Conservation (phyloP, 2,329 filamentous ascomycete species). For the Sarocladium oryzae region DNA sequence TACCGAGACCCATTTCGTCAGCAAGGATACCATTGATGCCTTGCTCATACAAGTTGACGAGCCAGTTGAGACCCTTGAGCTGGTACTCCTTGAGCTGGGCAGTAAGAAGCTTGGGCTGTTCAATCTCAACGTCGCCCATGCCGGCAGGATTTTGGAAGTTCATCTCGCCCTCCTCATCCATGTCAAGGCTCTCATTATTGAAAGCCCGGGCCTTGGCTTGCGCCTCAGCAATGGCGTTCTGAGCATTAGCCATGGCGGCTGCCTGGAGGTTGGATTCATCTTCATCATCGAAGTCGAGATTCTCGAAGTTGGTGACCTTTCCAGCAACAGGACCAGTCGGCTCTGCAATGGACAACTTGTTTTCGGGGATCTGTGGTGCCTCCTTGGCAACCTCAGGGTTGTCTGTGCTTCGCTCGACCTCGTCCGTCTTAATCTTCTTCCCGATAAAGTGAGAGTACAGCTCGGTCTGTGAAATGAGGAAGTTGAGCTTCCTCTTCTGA, state of each 20-base stretch:
- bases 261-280: slow-evolving; percentile 76
- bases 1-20: slow-evolving; percentile 99
- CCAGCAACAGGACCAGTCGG: slow-evolving; percentile 46
- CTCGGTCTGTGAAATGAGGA: slow-evolving; percentile 97
- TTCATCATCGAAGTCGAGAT: slow-evolving; percentile 91
- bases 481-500: slow-evolving; percentile 98
- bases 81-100: slow-evolving; percentile 98
- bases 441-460: slow-evolving; percentile 99
- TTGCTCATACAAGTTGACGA: slow-evolving; percentile 97
- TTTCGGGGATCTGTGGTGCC: slow-evolving; percentile 32
- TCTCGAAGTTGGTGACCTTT: slow-evolving; percentile 90
- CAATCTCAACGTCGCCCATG: slow-evolving; percentile 86
- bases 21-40: slow-evolving; percentile 99
- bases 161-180: slow-evolving; percentile 93
- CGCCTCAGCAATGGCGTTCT: slow-evolving; percentile 90
- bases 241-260: slow-evolving; percentile 90
- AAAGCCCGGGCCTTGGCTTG: slow-evolving; percentile 90
- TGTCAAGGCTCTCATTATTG: slow-evolving; percentile 65
- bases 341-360: slow-evolving; percentile 43
- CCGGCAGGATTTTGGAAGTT: slow-evolving; percentile 99
- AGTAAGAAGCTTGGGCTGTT: slow-evolving; percentile 88
- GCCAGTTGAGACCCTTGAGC: slow-evolving; percentile 97
- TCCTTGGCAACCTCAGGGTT: slow-evolving; percentile 63
- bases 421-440: slow-evolving; percentile 97
- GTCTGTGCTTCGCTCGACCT: slow-evolving; percentile 85